phyloP scores from a whole-genome alignment of 1,284 basidiomycete species.

The Gomphus bonarii region DNA sequence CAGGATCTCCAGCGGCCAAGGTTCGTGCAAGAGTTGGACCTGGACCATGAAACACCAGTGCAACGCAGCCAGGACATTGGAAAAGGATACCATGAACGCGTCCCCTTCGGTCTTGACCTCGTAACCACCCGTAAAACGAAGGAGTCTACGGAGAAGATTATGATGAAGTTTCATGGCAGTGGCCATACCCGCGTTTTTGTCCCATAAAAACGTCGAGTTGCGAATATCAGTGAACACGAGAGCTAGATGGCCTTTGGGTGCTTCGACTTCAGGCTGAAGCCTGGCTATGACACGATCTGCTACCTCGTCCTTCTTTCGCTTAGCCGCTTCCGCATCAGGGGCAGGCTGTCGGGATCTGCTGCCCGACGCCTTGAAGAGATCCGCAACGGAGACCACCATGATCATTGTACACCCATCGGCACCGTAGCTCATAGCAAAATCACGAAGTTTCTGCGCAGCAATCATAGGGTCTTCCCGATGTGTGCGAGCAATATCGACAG shows the following conservation, averaged over 20 bases:
- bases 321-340: conserved; percentile 27
- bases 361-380: conserved; percentile 52
- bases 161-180: conserved; percentile 93
- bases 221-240: conserved; percentile 98
- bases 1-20: conserved; percentile 93
- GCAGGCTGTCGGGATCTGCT: conserved; percentile 35
- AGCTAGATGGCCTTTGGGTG: conserved; percentile 84
- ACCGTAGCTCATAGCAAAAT: conserved; percentile 96
- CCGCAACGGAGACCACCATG: conserved; percentile 88
- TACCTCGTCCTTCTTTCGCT: conserved; percentile 34
- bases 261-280: conserved; percentile 75
- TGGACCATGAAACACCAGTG: conserved; percentile 93
- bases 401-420: conserved; percentile 94
- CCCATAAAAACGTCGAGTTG: conserved; percentile 97
- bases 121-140: conserved; percentile 92
- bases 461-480: conserved; percentile 89
- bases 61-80: conserved; percentile 76
- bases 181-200: conserved; percentile 93
- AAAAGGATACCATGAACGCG: conserved; percentile 98
- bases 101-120: conserved; percentile 99
- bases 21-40: conserved; percentile 71
- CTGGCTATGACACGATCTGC: conserved; percentile 43
- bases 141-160: conserved; percentile 73
- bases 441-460: conserved; percentile 93
- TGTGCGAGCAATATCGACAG: conserved; percentile 90